Evolutionary conservation across 495 filamentous ascomycete genomes (phyloP).

Genomic region (Daldinia bambusicola): DNA sequence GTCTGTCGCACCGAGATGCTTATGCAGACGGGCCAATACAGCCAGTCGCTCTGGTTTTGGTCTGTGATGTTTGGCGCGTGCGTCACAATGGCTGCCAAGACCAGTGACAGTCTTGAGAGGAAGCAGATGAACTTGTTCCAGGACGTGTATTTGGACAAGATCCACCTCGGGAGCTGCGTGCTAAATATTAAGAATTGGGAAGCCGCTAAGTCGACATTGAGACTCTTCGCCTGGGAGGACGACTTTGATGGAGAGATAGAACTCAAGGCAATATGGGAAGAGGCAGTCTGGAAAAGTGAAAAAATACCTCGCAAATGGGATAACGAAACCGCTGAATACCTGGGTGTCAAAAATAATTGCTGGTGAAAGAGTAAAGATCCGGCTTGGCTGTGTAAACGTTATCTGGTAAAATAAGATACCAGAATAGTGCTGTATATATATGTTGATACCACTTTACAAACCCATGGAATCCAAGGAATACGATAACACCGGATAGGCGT

Average conservation of each 20-base stretch:
- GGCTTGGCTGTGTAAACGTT: conserved; percentile 23
- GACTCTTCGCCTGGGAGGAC: conserved; percentile 49
- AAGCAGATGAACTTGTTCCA: conserved; percentile 42
- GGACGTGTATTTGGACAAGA: conserved; percentile 45
- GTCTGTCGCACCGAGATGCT: conserved; percentile 45
- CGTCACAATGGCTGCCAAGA: conserved; percentile 41
- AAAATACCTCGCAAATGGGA: conserved; percentile 19
- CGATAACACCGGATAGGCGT: not conserved
- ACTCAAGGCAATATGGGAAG: conserved; percentile 45
- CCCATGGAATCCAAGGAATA: not conserved
- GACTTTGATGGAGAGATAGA: conserved; percentile 47
- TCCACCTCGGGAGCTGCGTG: conserved; percentile 40
- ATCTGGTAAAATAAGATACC: conserved; percentile 15
- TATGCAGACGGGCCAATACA: conserved; percentile 46
- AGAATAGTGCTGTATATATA: conserved; percentile 32
- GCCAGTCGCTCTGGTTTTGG: conserved; percentile 50
- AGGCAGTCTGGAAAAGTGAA: conserved; percentile 43
- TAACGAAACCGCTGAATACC: conserved; percentile 26
- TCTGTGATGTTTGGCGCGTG: conserved; percentile 49
- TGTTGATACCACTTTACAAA: conserved; percentile 16
- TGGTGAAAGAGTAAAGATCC: conserved; percentile 13
- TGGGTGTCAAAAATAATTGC: conserved; percentile 17
- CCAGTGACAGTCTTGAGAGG: conserved; percentile 39
- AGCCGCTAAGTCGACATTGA: conserved; percentile 42
- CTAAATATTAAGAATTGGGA: conserved; percentile 46